Evolutionary conservation across 2,329 filamentous ascomycete genomes (phyloP), one percentile per base, ranked within the genome.

Genomic region (Cercospora beticola): DNA sequence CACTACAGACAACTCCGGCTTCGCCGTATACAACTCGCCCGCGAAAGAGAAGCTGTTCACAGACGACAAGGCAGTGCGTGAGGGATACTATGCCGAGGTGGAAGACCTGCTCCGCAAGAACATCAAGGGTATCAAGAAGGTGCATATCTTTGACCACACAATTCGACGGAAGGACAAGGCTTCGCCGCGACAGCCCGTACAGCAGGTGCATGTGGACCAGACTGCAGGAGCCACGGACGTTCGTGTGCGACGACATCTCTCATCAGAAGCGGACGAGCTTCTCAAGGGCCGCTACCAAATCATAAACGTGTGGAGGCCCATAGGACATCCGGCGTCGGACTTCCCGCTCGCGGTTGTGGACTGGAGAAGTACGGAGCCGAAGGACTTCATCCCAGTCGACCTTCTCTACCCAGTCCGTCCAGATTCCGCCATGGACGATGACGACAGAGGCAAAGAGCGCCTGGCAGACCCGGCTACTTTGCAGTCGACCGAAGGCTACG

Each of bases 91-190:
- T 75, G 75, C 77, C 21, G 88, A 90, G 73, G 85, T 90, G 1
- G 87, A 90, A 72, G 76, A 79, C 0, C 78, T 91, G 1, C 80
- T 91, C 2, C 82, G 83, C 12, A 78, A 82, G 30, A 85, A 86
- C 56, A 81, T 90, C 0, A 81, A 84, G 0, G 85, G 83, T 0
- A 81, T 89, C 63, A 86, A 85, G 64, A 87, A 87, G 69, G 84
- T 92, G 10, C 84, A 88, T 68, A 89, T 92, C 68, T 92, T 92
- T 76, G 90, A 92, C 78, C 90, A 92, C 77, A 92, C 90, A 0
- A 89, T 92, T 72, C 85, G 90, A 1, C 81, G 86, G 6, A 81
- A 85, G 21, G 78, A 82, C 1, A 84, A 86, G n/a, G 77, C 81
- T 1, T 82, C 88, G 0, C 83, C 88, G 0, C 84, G 90, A 5